Base-by-base conservation (phyloP, 1,284 basidiomycete genomes). In the Apiotrichum brassicae region DNA sequence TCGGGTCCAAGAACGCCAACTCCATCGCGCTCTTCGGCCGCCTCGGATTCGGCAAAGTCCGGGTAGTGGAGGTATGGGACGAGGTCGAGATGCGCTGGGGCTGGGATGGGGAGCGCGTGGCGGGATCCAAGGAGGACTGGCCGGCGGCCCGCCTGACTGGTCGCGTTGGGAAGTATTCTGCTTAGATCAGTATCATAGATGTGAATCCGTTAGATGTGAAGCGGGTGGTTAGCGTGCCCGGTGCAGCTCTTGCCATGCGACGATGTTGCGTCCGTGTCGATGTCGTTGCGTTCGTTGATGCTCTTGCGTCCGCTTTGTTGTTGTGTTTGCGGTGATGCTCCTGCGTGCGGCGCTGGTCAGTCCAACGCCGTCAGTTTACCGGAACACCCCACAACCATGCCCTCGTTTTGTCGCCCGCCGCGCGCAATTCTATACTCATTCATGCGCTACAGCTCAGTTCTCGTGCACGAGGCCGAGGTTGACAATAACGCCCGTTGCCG, bases 401-500 rank as follows among this genome's bases (percentile, higher is more conserved):
- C n/a, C n/a, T n/a, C n/a, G n/a, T n/a, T n/a, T n/a, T n/a, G n/a
- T n/a, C n/a, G n/a, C n/a, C n/a, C n/a, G n/a, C n/a, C n/a, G n/a
- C n/a, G n/a, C n/a, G n/a, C n/a, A n/a, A n/a, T n/a, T 44, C 43
- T 38, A 20, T 39, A 28, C 23, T 37, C 26, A 23, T 38, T 23
- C 9, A 19, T 13, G 37, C 28, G 44, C 51, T 45, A 48, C 41
- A 33, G 39, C 30, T 32, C 40, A 49, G 24, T 51, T 48, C 46
- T 43, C 48, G 43, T 58, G 48, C 66, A 87, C 86, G 50, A 87
- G 75, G 2, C 86, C 86, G 18, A 88, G 79, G 9, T 82, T 81
- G 14, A 84, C 80, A 51, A 86, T 82, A 14, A 82, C 83, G 3
- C 85, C 86, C 56, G 83, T 82, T 2, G 85, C 82, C 14, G 84